Evolutionary conservation across 2,329 filamentous ascomycete genomes (phyloP).

Genomic region (Huntiella moniliformis): DNA sequence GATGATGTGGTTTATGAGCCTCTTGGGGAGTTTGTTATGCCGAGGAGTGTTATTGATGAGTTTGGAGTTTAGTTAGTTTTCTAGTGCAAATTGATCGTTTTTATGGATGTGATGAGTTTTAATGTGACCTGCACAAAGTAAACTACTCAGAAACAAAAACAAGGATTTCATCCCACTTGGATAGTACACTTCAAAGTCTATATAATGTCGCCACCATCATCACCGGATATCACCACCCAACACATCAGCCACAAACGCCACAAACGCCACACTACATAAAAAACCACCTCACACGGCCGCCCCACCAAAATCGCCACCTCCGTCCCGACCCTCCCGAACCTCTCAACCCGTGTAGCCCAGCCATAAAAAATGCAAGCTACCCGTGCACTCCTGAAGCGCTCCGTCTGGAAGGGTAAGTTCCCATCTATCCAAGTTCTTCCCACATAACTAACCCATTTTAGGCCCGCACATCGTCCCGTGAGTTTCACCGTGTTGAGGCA

Average conservation of each 20-base stretch:
- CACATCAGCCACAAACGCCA: neutral
- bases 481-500: conserved; percentile 15
- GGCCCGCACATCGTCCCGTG: conserved; percentile 37
- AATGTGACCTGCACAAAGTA: neutral
- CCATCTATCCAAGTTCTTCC: neutral
- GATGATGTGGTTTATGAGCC: conserved; percentile 28
- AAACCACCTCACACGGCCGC: neutral
- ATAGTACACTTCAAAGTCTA: neutral
- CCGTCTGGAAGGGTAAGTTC: conserved; percentile 66
- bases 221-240: neutral
- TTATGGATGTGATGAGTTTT: neutral
- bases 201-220: neutral
- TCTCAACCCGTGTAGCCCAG: neutral
- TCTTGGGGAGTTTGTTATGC: conserved; percentile 29
- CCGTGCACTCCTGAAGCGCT: conserved; percentile 49
- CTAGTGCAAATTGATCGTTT: too few relatives aligned
- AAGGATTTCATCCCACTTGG: too few relatives aligned
- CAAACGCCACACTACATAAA: neutral
- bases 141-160: too few relatives aligned
- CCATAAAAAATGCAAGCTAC: conserved; percentile 45
- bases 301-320: conserved; percentile 3
- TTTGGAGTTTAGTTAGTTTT: conserved; percentile 14
- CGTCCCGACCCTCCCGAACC: too few relatives aligned
- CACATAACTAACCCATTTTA: conserved; percentile 14
- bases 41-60: conserved; percentile 34